Percentiles rank a stretch among this genome's conserved stretches.
These are phyloP conservation scores for Lophium mytilinum DNA, from an alignment of 495 filamentous ascomycete genomes.

Conservation along the genomic window DNA sequence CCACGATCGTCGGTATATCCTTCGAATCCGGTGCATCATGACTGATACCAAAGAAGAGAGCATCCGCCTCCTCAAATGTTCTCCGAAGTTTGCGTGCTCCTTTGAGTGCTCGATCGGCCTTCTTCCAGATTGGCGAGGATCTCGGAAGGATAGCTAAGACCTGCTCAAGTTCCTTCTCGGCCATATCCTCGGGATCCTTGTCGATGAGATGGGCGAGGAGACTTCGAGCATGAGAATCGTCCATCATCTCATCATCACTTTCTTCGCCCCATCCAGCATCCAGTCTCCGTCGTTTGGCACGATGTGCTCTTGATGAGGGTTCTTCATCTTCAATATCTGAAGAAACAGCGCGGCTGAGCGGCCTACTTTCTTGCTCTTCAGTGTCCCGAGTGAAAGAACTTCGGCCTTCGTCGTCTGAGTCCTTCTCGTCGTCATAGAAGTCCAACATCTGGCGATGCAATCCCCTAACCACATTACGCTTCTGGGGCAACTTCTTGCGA, in stretches of 20 bases:
- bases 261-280: slow-evolving; percentile 31
- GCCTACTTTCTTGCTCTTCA: slow-evolving; percentile 74
- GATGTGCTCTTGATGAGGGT: slow-evolving; percentile 17
- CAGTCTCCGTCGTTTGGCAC: slow-evolving; percentile 32
- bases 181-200: slow-evolving; percentile 39
- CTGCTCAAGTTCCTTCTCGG: slow-evolving; percentile 34
- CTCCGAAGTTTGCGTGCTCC: slow-evolving; percentile 50
- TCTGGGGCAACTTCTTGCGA: slow-evolving; percentile 46
- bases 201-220: slow-evolving; percentile 33
- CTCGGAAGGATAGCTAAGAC: slow-evolving; percentile 36
- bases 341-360: slow-evolving; percentile 61
- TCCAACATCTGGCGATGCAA: slow-evolving; percentile 46
- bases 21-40: slow-evolving; percentile 12
- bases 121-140: slow-evolving; percentile 61
- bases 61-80: slow-evolving; percentile 67
- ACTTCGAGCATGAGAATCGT: slow-evolving; percentile 24
- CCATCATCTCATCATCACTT: slow-evolving; percentile 36
- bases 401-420: slow-evolving; percentile 48
- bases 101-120: slow-evolving; percentile 41
- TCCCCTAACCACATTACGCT: slow-evolving; percentile 46
- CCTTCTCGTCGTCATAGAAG: slow-evolving; percentile 35
- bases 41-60: slow-evolving; percentile 37
- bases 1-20: slow-evolving; percentile 10
- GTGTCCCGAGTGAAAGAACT: slow-evolving; percentile 59
- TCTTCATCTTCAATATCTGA: slow-evolving; percentile 52